A percentile compares a stretch with the other conserved stretches of the same genome.
Evolutionary conservation across 768 basidiomycete species (phyloP).

Genomic region (Hericium erinaceus): DNA sequence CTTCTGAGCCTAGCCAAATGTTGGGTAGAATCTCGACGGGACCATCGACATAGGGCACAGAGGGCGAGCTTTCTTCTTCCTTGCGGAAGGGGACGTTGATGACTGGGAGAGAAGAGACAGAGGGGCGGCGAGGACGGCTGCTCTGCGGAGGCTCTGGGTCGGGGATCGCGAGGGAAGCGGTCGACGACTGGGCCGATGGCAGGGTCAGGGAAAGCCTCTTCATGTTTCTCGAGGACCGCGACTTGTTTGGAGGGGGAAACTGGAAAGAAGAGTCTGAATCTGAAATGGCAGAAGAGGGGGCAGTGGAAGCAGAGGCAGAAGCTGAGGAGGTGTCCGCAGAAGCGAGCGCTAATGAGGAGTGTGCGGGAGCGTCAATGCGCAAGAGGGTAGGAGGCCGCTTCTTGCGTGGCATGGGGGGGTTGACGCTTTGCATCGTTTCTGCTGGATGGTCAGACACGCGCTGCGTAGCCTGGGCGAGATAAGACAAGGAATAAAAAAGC

Average conservation of each 20-base stretch:
- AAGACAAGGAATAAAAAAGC: constrained; percentile 18
- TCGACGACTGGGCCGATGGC: constrained; percentile 51
- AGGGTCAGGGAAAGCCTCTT: constrained; percentile 69
- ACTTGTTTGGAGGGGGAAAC: constrained; percentile 29
- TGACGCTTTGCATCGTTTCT: constrained; percentile 12
- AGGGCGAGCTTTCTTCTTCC: constrained; percentile 46
- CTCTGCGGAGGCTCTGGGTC: constrained; percentile 22
- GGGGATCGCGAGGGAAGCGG: constrained; percentile 35
- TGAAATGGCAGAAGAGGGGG: constrained; percentile 42
- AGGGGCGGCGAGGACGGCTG: constrained; percentile 50
- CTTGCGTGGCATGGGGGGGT: constrained; percentile 32
- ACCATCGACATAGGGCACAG: constrained; percentile 68
- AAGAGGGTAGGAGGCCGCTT: constrained; percentile 47
- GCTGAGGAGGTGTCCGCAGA: constrained; percentile 29
- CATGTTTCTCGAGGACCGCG: constrained; percentile 52
- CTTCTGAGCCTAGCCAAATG: constrained; percentile 87
- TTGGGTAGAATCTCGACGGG: constrained; percentile 80
- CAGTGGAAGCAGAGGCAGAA: constrained; percentile 27
- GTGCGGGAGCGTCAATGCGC: constrained; percentile 47
- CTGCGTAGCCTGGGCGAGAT: constrained; percentile 17
- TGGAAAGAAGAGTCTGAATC: constrained; percentile 41
- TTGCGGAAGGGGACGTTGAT: constrained; percentile 46
- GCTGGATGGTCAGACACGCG: constrained; percentile 11
- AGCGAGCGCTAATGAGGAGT: constrained; percentile 41
- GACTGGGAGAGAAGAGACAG: constrained; percentile 61